These are phyloP conservation scores for Glycine tomentella DNA, from an alignment of 306 rosid species.

Conservation along the genomic window DNA sequence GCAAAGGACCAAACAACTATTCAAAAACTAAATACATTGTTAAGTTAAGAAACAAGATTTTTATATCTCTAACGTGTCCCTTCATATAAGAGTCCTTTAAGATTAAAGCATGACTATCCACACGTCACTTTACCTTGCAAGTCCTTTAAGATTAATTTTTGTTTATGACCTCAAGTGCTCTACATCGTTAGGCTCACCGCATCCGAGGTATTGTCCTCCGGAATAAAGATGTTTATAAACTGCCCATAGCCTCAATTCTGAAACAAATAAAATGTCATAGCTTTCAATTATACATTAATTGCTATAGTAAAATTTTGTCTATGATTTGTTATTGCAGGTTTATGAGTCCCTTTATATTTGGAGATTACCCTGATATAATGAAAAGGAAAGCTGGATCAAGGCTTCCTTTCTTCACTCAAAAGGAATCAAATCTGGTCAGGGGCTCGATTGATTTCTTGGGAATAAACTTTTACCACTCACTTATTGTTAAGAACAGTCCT, in stretches of 20 bases:
- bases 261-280: neutral
- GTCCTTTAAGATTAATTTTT: too few relatives aligned
- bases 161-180: too few relatives aligned
- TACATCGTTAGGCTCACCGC: too few relatives aligned
- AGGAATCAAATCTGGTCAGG: constrained; percentile 58
- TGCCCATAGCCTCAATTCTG: too few relatives aligned
- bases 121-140: too few relatives aligned
- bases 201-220: too few relatives aligned
- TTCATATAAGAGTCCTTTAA: neutral
- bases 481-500: constrained; percentile 44
- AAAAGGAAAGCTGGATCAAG: constrained; percentile 62
- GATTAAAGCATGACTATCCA: too few relatives aligned
- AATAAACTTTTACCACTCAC: constrained; percentile 49
- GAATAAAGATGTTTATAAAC: too few relatives aligned
- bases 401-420: constrained; percentile 61
- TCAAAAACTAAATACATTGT: neutral
- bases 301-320: neutral
- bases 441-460: constrained; percentile 72
- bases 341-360: constrained; percentile 64
- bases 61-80: neutral
- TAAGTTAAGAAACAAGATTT: neutral
- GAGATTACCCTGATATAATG: constrained; percentile 69
- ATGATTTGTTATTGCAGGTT: constrained; percentile 52
- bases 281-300: constrained; percentile 5
- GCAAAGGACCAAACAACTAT: neutral